Base-by-base conservation (phyloP, 2,329 filamentous ascomycete genomes). In the Colletotrichum lupini region DNA sequence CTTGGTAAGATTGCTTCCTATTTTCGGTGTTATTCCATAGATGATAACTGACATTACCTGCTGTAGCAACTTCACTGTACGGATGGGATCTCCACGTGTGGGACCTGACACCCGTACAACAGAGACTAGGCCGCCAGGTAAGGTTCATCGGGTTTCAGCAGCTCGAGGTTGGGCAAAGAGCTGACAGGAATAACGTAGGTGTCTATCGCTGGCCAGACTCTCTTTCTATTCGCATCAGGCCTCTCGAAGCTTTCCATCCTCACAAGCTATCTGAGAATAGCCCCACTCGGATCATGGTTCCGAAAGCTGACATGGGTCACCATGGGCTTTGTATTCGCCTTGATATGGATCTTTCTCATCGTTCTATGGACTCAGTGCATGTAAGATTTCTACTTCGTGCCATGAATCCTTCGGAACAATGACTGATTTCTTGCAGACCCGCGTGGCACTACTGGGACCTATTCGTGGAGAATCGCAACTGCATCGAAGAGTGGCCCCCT, bases 231-330 rank as follows among this genome's bases (percentile, higher is more conserved):
- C 26, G 80, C 83, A 6, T 84, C 83, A 0, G 78, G 78, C 0
- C 73, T 84, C 1, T 79, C 82, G 22, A 85, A 85, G 70, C 67
- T 81, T 2, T 85, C 84, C 1, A 85, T 85, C 35, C 78, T 85
- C 2, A 68, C 80, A 4, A 83, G 81, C 35, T 85, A 85, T 69
- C 77, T 85, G 2, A 78, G 84, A 12, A 81, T 85, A n/a, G 83
- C 82, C 1, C 79, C 80, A 0, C 63, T 72, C 11, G 74, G 77
- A 4, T 80, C 80, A 2, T 77, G 76, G 78, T 83, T 85, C 59
- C 78, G 79, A 5, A 78, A 78, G 2, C 67, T 80, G n/a, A 83
- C 82, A 0, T 77, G 76, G 72, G 74, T 32, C 4, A 74, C 78
- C 1, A 78, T 83, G 6, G 74, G 16, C 11, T 59, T 81, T 1